Percentiles rank a stretch among this genome's conserved stretches.
phyloP scores from a whole-genome alignment of 495 filamentous ascomycete genomes.

The Penicillium salamii region DNA sequence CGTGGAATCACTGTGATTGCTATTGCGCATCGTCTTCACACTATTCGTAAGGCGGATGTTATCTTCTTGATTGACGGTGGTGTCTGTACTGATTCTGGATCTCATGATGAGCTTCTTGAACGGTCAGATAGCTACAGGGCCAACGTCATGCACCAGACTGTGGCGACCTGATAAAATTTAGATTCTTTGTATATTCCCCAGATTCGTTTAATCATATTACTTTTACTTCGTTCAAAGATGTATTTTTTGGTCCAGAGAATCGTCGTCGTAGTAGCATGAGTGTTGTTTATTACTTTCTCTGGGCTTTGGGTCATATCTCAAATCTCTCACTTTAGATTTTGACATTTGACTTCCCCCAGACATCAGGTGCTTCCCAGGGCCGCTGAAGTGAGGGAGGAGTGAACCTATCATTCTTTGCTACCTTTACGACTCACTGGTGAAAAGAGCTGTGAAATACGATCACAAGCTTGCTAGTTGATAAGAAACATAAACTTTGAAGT shows the following conservation, averaged over 20 bases:
- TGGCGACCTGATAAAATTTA: conserved; percentile 22
- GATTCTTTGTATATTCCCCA: conserved; percentile 3
- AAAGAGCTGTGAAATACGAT: no score
- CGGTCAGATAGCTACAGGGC: conserved; percentile 56
- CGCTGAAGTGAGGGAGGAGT: no score
- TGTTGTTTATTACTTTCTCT: no score
- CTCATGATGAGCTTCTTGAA: conserved; percentile 63
- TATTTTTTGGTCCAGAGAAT: no score
- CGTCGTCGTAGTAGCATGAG: no score
- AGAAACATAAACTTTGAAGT: neutral
- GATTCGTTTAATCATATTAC: conserved; percentile 3
- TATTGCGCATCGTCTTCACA: conserved; percentile 75
- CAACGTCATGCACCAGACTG: conserved; percentile 49
- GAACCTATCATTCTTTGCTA: no score
- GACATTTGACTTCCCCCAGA: no score
- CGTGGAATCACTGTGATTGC: conserved; percentile 74
- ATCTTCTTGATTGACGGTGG: conserved; percentile 77
- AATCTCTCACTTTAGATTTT: no score
- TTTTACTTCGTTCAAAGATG: no score
- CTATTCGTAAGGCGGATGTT: conserved; percentile 70
- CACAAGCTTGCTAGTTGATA: neutral
- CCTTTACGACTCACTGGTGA: no score
- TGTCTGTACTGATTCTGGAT: conserved; percentile 61
- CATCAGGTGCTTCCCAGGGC: no score
- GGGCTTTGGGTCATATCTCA: no score